Conservation (phyloP, 352 stramenopile genomes). For the Elongisporangium prolatum region DNA sequence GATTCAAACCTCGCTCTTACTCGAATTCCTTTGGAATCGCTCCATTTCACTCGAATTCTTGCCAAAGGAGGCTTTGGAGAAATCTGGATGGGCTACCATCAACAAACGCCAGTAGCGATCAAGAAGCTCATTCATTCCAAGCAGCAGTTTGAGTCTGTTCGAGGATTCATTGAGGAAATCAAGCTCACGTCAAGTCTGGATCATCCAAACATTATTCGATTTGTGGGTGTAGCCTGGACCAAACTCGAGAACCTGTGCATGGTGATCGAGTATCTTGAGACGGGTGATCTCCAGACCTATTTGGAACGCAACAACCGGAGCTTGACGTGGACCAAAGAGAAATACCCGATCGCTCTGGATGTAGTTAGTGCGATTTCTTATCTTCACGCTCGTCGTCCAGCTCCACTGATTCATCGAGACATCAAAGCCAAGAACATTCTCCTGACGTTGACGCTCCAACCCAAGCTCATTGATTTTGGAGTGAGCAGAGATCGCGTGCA, state of each 20-base stretch:
- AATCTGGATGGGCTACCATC: slow-evolving; percentile 42
- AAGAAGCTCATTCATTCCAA: slow-evolving; percentile 39
- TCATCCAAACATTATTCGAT: slow-evolving; percentile 38
- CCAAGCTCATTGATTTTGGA: slow-evolving; percentile 58
- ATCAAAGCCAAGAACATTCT: slow-evolving; percentile 52
- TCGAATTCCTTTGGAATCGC: slow-evolving; percentile 32
- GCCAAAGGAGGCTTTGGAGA: slow-evolving; percentile 47
- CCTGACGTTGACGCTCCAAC: slow-evolving; percentile 29
- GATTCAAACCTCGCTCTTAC: slow-evolving; percentile 28
- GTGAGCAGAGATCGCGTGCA: slow-evolving; percentile 25
- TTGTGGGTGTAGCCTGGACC: slow-evolving; percentile 50
- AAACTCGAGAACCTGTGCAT: slow-evolving; percentile 44
- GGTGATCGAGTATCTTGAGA: slow-evolving; percentile 44
- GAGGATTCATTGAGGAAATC: slow-evolving; percentile 40
- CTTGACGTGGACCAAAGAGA: slow-evolving; percentile 16
- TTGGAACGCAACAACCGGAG: slow-evolving; percentile 19
- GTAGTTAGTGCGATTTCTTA: slow-evolving; percentile 39
- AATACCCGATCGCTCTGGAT: slow-evolving; percentile 35
- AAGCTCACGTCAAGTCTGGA: slow-evolving; percentile 28
- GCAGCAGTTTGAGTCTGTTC: slow-evolving; percentile 28
- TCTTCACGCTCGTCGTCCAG: slow-evolving; percentile 27
- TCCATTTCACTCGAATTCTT: slow-evolving; percentile 30
- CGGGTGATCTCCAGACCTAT: slow-evolving; percentile 36
- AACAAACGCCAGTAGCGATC: slow-evolving; percentile 31
- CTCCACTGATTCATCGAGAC: slow-evolving; percentile 50